Base-by-base conservation (phyloP, 75 land plant genomes). In the Chamaecyparis obtusa region DNA sequence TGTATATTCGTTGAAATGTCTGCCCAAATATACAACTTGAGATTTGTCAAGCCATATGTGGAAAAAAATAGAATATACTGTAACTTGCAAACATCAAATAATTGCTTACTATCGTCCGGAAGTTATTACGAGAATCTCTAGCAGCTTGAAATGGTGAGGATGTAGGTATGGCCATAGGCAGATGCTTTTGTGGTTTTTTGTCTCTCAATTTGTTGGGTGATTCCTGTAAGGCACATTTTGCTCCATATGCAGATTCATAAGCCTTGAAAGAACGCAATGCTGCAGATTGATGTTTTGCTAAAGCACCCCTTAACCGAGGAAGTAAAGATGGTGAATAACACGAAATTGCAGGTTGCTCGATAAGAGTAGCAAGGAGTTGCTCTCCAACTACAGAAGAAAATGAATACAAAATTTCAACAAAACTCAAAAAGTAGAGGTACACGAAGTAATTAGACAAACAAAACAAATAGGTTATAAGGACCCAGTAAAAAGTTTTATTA, bases 51-150 rank as follows among this genome's bases (percentile, higher is more conserved):
- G 30, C 49, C 39, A 80, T 43, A 2, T 80, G 27, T 80, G 24
- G 8, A 39, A 44, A 44, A 0, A 44, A 44, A 27, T 10, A 10
- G 44, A 44, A 27, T 35, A 77, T 43, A 43, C 0, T 9, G 30
- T 80, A 30, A 49, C 9, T 80, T 80, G 83, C 83, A 80, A 44
- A 81, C 48, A 44, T 81, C 32, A 44, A 44, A 17, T 2, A 39
- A 17, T 83, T 86, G 15, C 89, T 67, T 83, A 91, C 90, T 35
- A 72, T 86, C 60, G 85, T 91, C 84, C 87, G 89, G 84, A 74
- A 91, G 54, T 89, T 89, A 69, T 89, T 91, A 51, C 90, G 91
- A 78, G 92, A 91, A 84, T 91, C 92, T 54, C 92, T 87, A n/a
- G 85, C 88, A 54, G 90, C 88, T 72, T 89, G 85, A 84, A 89